Base-by-base conservation (phyloP, 2,329 filamentous ascomycete genomes). In the Cucurbitaria berberidis region DNA sequence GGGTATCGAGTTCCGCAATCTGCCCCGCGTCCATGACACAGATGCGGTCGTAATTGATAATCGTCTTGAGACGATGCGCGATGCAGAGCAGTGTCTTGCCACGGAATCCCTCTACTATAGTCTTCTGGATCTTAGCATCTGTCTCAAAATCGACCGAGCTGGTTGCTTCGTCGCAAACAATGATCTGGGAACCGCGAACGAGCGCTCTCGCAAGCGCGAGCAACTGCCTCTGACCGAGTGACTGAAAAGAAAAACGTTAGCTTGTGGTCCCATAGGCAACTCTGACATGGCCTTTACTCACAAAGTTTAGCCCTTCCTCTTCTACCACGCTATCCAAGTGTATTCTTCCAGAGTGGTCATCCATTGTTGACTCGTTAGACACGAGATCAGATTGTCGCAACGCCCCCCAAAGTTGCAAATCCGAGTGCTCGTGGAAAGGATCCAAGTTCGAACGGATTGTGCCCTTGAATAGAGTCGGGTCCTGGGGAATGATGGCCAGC, bases 81-180 rank as follows among this genome's bases (percentile, higher is more conserved):
- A 98, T 97, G 76, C 92, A 96, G 19, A 98, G 80, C 41, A 98
- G 77, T 2, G 93, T 97, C 80, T 89, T 91, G 53, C 92, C 93
- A 48, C 84, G 82, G 80, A 98, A 98, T 0, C 88, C 93, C 1
- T 84, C 82, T 0, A 90, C 88, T 75, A 98, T 97, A 13, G 93
- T 96, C 51, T 82, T 81, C 76, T 98, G 93, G 71, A 98, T 96
- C 82, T 95, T 96, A 76, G 91, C 89, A 72, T 99, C 95, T 3
- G 93, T 98, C 71, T 97, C 93, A 81, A 97, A 95, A 19, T 63
- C 60, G 7, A 63, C 60, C 13, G 48, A 54, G 42, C 60, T 63
- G 0, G 95, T 99, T 1, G 95, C 95, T 76, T 99, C 95, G 78
- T 99, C 95, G 75, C 93, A 97, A 44, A 99, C 88, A 65, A 98